A percentile compares a stretch with the other conserved stretches of the same genome.
phyloP scores from a whole-genome alignment of 768 basidiomycete species.

The Scleroderma citrinum region DNA sequence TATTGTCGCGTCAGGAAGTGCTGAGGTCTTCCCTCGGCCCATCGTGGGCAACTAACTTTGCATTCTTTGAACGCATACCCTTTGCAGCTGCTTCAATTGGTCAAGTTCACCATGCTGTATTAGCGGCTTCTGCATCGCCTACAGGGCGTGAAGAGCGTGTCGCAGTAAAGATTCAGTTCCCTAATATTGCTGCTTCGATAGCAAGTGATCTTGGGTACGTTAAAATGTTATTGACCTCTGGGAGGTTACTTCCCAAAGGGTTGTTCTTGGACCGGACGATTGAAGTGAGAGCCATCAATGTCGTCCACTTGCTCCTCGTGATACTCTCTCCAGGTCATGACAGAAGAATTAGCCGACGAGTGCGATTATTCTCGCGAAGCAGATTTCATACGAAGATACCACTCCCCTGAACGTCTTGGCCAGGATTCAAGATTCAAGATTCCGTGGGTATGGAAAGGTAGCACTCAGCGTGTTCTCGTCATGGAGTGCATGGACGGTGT shows the following conservation, averaged over 20 bases:
- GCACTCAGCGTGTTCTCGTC: conserved; percentile 78
- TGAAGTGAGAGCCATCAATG: conserved; percentile 35
- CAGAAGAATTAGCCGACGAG: conserved; percentile 84
- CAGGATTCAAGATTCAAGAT: conserved; percentile 67
- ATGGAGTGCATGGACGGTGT: conserved; percentile 82
- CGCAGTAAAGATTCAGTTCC: conserved; percentile 92
- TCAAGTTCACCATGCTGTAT: conserved; percentile 79
- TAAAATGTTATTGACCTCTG: conserved; percentile 73
- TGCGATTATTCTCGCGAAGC: conserved; percentile 89
- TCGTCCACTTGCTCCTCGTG: neutral
- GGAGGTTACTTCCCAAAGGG: conserved; percentile 78
- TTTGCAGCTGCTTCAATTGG: conserved; percentile 97
- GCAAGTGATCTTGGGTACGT: conserved; percentile 84
- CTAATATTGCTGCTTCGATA: conserved; percentile 83
- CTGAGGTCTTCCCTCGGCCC: conserved; percentile 67
- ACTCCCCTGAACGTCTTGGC: conserved; percentile 43
- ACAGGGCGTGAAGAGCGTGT: conserved; percentile 53
- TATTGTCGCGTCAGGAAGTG: conserved; percentile 45
- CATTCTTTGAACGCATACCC: conserved; percentile 74
- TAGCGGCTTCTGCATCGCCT: conserved; percentile 47
- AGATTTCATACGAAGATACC: conserved; percentile 57
- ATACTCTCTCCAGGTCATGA: conserved; percentile 60
- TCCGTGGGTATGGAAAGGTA: conserved; percentile 81
- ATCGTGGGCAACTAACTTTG: conserved; percentile 68
- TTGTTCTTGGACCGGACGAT: conserved; percentile 88